Percentiles rank a stretch among this genome's conserved stretches.
These are phyloP conservation scores for Clarireedia sp. DNA, from an alignment of 2,329 filamentous ascomycete genomes.

Conservation along the genomic window DNA sequence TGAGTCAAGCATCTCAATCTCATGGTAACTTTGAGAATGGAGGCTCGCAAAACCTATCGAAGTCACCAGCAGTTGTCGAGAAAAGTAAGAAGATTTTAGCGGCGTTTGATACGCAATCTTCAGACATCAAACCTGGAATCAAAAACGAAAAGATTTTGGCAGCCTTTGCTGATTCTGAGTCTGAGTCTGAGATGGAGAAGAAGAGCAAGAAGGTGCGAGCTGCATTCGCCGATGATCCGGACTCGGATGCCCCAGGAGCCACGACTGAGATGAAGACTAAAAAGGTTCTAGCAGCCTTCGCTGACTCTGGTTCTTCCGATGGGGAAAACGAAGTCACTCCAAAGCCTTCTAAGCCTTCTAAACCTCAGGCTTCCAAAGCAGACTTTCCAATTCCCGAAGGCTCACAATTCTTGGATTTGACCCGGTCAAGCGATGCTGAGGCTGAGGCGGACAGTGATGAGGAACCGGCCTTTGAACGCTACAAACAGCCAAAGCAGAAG, in stretches of 20 bases:
- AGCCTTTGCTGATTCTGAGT: background rate
- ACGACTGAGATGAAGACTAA: constrained; percentile 11
- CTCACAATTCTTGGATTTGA: constrained; percentile 32
- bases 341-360: background rate
- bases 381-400: constrained; percentile 19
- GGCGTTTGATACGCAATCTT: background rate
- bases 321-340: constrained; percentile 1
- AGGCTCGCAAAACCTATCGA: background rate
- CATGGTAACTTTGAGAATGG: constrained; percentile 21
- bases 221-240: constrained; percentile 31
- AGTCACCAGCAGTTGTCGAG: background rate
- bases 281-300: constrained; percentile 12
- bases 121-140: background rate
- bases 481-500: background rate
- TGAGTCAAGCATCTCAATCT: constrained; percentile 27
- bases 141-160: constrained; percentile 13
- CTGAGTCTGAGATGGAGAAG: background rate
- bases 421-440: constrained; percentile 21
- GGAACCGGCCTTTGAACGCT: background rate
- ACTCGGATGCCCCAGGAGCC: constrained; percentile 9
- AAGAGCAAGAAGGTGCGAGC: constrained; percentile 19
- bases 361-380: constrained; percentile 19
- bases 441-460: constrained; percentile 3
- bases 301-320: constrained; percentile 1
- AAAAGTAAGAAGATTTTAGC: constrained; percentile 17